phyloP scores from a whole-genome alignment of 202 grass and related monocot species.

The Hordeum pubiflorum region DNA sequence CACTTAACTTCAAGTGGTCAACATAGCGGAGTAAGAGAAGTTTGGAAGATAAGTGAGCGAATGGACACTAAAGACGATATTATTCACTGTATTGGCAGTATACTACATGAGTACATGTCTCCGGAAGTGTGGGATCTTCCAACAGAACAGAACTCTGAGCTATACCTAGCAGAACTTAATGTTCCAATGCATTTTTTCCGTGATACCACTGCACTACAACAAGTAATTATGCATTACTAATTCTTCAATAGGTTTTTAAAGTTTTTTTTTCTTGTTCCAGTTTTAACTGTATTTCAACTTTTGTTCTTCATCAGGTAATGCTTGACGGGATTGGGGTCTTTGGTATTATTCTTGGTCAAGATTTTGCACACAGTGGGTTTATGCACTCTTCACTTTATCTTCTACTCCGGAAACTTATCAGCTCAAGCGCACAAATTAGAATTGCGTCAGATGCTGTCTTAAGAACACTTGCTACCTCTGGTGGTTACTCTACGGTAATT shows the following conservation, averaged over 20 bases:
- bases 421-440: constrained; percentile 76
- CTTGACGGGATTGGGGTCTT: constrained; percentile 91
- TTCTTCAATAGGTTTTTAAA: constrained; percentile 23
- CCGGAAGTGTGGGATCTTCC: constrained; percentile 88
- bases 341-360: constrained; percentile 66
- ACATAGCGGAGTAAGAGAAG: constrained; percentile 12
- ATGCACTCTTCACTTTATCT: constrained; percentile 93
- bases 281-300: constrained; percentile 28
- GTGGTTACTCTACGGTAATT: constrained; percentile 64
- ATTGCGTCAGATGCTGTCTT: constrained; percentile 75
- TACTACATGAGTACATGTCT: constrained; percentile 77
- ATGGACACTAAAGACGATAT: constrained; percentile 41
- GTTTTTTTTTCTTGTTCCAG: constrained; percentile 18
- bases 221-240: constrained; percentile 50
- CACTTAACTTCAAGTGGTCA: constrained; percentile 17
- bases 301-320: constrained; percentile 56
- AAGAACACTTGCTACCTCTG: constrained; percentile 58
- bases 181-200: constrained; percentile 66
- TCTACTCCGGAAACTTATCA: constrained; percentile 74
- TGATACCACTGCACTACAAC: constrained; percentile 65
- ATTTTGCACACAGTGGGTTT: constrained; percentile 83
- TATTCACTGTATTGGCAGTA: constrained; percentile 67
- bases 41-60: constrained; percentile 47
- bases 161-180: constrained; percentile 35
- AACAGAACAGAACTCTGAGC: constrained; percentile 41